Percentiles rank a stretch among this genome's conserved stretches.
These are phyloP conservation scores for Xanthoparmelia taractica DNA, from an alignment of 495 filamentous ascomycete species.

Conservation along the genomic window DNA sequence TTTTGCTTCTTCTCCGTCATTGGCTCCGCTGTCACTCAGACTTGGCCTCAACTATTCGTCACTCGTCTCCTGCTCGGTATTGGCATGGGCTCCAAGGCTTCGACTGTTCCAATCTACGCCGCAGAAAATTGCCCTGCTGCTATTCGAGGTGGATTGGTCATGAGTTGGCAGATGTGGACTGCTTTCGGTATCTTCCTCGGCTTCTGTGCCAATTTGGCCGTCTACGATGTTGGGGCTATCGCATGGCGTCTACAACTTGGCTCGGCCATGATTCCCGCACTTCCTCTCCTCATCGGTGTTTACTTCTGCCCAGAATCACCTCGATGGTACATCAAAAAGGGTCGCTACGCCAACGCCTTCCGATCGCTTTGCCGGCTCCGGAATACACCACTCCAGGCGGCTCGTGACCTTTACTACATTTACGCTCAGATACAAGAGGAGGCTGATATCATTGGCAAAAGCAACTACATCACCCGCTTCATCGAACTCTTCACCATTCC, in stretches of 20 bases:
- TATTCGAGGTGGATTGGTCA: conserved; percentile 56
- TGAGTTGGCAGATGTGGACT: conserved; percentile 55
- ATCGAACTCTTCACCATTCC: conserved; percentile 61
- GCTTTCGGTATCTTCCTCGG: conserved; percentile 58
- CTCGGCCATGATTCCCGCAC: conserved; percentile 62
- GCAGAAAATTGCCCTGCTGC: conserved; percentile 54
- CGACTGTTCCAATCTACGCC: conserved; percentile 55
- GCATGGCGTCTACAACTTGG: conserved; percentile 59
- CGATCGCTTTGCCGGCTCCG: conserved; percentile 54
- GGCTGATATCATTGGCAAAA: conserved; percentile 37
- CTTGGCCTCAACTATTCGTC: conserved; percentile 52
- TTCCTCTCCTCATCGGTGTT: conserved; percentile 55
- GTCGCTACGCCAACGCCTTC: conserved; percentile 48
- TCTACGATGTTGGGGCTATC: conserved; percentile 46
- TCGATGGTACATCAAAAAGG: conserved; percentile 60
- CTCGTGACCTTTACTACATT: conserved; percentile 61
- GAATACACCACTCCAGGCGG: conserved; percentile 52
- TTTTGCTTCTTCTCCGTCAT: conserved; percentile 54
- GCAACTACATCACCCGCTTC: conserved; percentile 51
- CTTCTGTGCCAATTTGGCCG: conserved; percentile 51
- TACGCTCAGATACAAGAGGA: conserved; percentile 53
- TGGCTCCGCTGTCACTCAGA: conserved; percentile 47
- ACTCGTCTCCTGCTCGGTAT: conserved; percentile 53
- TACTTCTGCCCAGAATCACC: conserved; percentile 64
- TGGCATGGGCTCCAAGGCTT: conserved; percentile 59